Evolutionary conservation across 2,329 filamentous ascomycete genomes (phyloP).

Genomic region (Pestalotiopsis sp.): DNA sequence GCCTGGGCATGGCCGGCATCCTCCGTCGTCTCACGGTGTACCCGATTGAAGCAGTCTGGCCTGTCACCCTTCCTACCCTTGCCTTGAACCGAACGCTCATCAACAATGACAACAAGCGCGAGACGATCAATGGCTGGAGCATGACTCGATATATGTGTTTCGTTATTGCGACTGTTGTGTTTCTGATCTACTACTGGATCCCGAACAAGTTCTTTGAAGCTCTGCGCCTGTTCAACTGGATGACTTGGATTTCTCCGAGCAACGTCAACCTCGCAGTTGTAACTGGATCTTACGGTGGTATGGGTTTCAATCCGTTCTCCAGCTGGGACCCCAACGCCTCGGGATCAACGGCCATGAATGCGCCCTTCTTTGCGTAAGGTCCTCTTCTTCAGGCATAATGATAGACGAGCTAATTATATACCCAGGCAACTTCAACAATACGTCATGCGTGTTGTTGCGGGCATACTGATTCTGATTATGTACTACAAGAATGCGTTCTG

Average conservation of each 20-base stretch:
- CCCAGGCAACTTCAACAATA: conserved; percentile 27
- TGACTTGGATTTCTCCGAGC: conserved; percentile 48
- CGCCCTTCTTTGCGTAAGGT: conserved; percentile 27
- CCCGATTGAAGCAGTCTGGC: conserved; percentile 41
- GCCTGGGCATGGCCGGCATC: conserved; percentile 53
- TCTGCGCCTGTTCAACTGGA: conserved; percentile 49
- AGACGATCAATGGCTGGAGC: conserved; percentile 37
- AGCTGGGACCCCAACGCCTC: conserved; percentile 34
- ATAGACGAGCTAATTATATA: conserved; percentile 25
- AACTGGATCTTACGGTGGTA: conserved; percentile 26
- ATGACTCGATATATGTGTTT: conserved; percentile 48
- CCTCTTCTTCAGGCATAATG: conserved; percentile 16
- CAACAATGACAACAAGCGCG: conserved; percentile 35
- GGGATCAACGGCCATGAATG: conserved; percentile 25
- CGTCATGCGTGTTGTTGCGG: conserved; percentile 27
- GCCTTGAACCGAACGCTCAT: conserved; percentile 48
- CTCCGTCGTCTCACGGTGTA: conserved; percentile 25
- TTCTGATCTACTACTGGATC: conserved; percentile 53
- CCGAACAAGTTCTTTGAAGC: conserved; percentile 47
- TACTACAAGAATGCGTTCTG: conserved; percentile 19
- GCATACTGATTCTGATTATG: conserved; percentile 22
- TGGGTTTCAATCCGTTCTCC: conserved; percentile 33
- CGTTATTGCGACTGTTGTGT: conserved; percentile 38
- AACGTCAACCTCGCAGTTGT: conserved; percentile 20
- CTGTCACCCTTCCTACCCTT: conserved; percentile 44